Percentiles rank a stretch among this genome's conserved stretches.
These are phyloP conservation scores for Geotrichum cucujoidarum DNA, from an alignment of 1,139 yeast species.

Conservation along the genomic window DNA sequence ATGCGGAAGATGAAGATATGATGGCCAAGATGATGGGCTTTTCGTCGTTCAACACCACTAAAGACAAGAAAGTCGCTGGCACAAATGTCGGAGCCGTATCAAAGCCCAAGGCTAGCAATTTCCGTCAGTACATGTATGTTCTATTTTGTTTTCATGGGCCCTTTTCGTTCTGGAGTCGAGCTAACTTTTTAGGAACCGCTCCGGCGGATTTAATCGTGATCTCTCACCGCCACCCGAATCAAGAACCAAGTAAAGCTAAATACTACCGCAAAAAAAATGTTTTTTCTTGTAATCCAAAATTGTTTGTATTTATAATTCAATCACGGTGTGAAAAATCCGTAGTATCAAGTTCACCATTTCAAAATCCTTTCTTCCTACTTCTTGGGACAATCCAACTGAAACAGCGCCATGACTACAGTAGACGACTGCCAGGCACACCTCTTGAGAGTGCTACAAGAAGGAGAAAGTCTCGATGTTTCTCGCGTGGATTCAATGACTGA, in stretches of 20 bases:
- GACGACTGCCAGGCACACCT: constrained; percentile 11
- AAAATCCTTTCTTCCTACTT: neutral
- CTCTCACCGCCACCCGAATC: constrained; percentile 44
- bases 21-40: constrained; percentile 58
- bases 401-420: neutral
- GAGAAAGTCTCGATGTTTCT: constrained; percentile 16
- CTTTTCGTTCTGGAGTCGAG: too few relatives aligned
- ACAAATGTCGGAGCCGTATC: constrained; percentile 45
- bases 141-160: neutral
- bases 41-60: constrained; percentile 54
- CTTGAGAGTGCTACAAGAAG: constrained; percentile 6
- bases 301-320: neutral
- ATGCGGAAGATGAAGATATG: constrained; percentile 29
- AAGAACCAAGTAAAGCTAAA: neutral
- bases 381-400: too few relatives aligned
- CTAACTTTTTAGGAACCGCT: constrained; percentile 39
- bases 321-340: too few relatives aligned
- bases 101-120: constrained; percentile 42
- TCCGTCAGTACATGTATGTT: constrained; percentile 55
- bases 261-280: too few relatives aligned
- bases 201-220: constrained; percentile 57
- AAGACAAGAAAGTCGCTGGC: constrained; percentile 49
- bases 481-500: constrained; percentile 22
- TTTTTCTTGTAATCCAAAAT: neutral
- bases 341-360: neutral